Percentiles rank a stretch among this genome's conserved stretches.
Conservation (phyloP, 208 protist species). For the Novymonas esmeraldas region DNA sequence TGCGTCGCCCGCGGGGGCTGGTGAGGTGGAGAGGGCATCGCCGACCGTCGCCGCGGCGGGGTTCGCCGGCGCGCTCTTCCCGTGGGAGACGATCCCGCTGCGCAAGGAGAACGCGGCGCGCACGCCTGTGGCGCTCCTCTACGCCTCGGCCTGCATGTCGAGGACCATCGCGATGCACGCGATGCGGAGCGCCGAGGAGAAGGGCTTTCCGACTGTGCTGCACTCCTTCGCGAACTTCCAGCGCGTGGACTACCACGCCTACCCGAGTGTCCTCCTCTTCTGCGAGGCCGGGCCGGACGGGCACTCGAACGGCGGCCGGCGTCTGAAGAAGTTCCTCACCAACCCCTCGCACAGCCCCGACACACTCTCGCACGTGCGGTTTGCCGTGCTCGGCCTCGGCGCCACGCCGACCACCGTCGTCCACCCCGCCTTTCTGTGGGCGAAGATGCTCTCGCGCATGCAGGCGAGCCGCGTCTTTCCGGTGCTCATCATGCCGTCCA, state of each 20-base stretch:
- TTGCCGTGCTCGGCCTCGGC: conserved; percentile 48
- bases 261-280: conserved; percentile 49
- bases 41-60: not conserved
- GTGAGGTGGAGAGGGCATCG: not conserved
- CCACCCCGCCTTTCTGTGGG: conserved; percentile 40
- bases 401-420: conserved; percentile 19
- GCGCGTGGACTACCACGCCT: conserved; percentile 20
- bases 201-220: conserved; percentile 38
- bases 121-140: conserved; percentile 39
- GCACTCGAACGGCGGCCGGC: conserved; percentile 31
- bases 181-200: conserved; percentile 25
- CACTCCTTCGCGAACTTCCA: conserved; percentile 39
- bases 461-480: conserved; percentile 64
- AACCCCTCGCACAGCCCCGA: conserved; percentile 40
- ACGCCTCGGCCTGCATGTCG: conserved; percentile 57
- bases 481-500: conserved; percentile 45
- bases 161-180: conserved; percentile 48
- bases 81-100: conserved; percentile 43
- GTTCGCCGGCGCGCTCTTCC: conserved; percentile 15
- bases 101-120: conserved; percentile 23
- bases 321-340: conserved; percentile 41
- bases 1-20: not conserved
- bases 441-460: conserved; percentile 34
- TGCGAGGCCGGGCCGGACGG: conserved; percentile 41
- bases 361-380: conserved; percentile 40